phyloP scores from a whole-genome alignment of 495 filamentous ascomycete species.

The Amniculicola lignicola region DNA sequence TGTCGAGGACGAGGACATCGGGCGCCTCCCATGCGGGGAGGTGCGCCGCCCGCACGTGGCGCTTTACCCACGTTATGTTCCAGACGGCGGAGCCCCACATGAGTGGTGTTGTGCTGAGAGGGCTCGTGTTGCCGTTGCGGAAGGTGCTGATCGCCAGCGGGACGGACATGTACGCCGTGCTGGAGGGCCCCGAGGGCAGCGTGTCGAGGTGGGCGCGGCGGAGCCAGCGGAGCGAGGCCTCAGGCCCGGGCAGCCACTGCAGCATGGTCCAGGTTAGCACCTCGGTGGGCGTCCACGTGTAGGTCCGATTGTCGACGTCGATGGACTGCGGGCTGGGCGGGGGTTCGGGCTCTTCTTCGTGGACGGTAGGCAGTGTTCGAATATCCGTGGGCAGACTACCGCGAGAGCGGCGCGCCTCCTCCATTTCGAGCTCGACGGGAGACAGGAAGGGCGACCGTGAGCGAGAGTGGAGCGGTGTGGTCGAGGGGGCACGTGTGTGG shows the following conservation, averaged over 20 bases:
- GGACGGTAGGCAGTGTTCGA: neutral
- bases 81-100: slow-evolving; percentile 37
- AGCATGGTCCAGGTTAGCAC: slow-evolving; percentile 45
- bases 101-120: slow-evolving; percentile 23
- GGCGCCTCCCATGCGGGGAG: slow-evolving; percentile 41
- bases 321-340: slow-evolving; percentile 21
- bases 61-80: slow-evolving; percentile 36
- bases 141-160: slow-evolving; percentile 41
- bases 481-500: slow-evolving; percentile 20
- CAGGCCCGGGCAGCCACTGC: slow-evolving; percentile 44
- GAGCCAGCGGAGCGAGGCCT: slow-evolving; percentile 40
- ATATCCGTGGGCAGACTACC: neutral
- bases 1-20: slow-evolving; percentile 38
- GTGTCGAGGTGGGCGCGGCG: slow-evolving; percentile 22
- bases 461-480: slow-evolving; percentile 5
- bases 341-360: neutral
- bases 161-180: slow-evolving; percentile 31
- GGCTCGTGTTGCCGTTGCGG: slow-evolving; percentile 15
- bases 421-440: slow-evolving; percentile 20
- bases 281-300: slow-evolving; percentile 39
- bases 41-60: slow-evolving; percentile 35
- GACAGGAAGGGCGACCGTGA: slow-evolving; percentile 29
- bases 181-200: slow-evolving; percentile 6
- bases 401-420: slow-evolving; percentile 1
- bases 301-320: slow-evolving; percentile 18